Evolutionary conservation across 805 yeast species (phyloP).

Genomic region (Yarrowia sp.): DNA sequence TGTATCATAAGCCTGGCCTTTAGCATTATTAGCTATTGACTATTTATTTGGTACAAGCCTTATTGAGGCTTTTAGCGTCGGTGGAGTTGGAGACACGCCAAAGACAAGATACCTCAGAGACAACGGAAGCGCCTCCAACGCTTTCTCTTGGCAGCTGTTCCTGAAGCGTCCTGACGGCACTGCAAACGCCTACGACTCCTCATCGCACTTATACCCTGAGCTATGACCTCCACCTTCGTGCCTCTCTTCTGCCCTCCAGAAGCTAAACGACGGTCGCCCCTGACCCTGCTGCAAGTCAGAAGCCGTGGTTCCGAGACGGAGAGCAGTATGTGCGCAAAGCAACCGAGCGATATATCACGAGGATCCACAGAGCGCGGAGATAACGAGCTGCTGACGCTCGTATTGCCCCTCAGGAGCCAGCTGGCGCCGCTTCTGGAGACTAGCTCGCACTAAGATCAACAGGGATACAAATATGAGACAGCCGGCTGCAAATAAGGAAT

Average conservation of each 20-base stretch:
- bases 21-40: background rate
- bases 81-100: too few species aligned
- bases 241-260: background rate
- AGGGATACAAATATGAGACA: background rate
- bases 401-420: background rate
- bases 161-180: too few species aligned
- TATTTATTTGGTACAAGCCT: constrained; percentile 13
- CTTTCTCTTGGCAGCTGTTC: too few species aligned
- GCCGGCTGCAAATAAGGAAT: too few species aligned
- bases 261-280: constrained; percentile 11
- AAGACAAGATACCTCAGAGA: too few species aligned
- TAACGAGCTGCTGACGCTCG: too few species aligned
- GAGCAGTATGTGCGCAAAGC: constrained; percentile 14
- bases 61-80: constrained; percentile 12
- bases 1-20: background rate
- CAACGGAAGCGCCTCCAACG: too few species aligned
- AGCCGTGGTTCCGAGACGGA: background rate
- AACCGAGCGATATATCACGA: too few species aligned
- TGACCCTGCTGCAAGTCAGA: constrained; percentile 5
- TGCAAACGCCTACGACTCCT: too few species aligned
- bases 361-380: too few species aligned
- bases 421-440: background rate
- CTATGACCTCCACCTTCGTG: background rate
- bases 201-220: too few species aligned
- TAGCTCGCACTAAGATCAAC: background rate